Evolutionary conservation across 495 filamentous ascomycete species (phyloP).

Genomic region (Aspergillus ostianus): DNA sequence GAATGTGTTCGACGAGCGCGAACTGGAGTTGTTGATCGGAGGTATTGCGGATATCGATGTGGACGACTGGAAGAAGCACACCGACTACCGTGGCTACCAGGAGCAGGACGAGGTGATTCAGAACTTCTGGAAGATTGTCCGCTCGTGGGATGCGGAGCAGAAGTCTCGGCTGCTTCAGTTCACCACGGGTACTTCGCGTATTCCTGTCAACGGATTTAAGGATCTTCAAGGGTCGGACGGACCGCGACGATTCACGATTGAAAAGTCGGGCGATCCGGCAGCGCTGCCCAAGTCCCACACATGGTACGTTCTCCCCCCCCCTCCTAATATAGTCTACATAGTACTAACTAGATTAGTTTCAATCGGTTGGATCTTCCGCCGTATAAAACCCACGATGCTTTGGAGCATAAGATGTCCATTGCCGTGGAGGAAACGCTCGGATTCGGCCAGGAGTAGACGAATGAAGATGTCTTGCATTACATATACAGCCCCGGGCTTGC

Average conservation of each 20-base stretch:
- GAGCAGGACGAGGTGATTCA: conserved; percentile 95
- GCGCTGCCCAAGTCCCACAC: conserved; percentile 97
- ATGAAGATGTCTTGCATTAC: conserved; percentile 2
- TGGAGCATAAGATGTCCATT: conserved; percentile 87
- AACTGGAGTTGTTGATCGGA: conserved; percentile 93
- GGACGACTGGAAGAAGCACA: conserved; percentile 99
- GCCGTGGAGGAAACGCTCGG: conserved; percentile 99
- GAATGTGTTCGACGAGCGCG: conserved; percentile 97
- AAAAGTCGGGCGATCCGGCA: conserved; percentile 86
- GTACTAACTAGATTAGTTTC: conserved; percentile 59
- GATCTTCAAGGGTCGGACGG: conserved; percentile 97
- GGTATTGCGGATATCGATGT: conserved; percentile 99
- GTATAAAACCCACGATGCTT: conserved; percentile 81
- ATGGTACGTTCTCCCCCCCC: conserved; percentile 63
- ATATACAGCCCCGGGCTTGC: conserved; percentile 2
- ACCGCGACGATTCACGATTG: conserved; percentile 93
- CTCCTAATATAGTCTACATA: background rate
- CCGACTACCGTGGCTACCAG: conserved; percentile 99
- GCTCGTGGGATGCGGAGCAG: conserved; percentile 96
- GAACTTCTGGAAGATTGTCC: conserved; percentile 98
- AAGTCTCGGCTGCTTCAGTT: conserved; percentile 96
- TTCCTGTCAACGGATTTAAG: conserved; percentile 99
- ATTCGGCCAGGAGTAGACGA: conserved; percentile 88
- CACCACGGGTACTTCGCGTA: conserved; percentile 94
- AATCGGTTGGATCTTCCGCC: conserved; percentile 95